Base-by-base conservation (phyloP, 2,329 filamentous ascomycete genomes). In the Trichoderma citrinoviride region DNA sequence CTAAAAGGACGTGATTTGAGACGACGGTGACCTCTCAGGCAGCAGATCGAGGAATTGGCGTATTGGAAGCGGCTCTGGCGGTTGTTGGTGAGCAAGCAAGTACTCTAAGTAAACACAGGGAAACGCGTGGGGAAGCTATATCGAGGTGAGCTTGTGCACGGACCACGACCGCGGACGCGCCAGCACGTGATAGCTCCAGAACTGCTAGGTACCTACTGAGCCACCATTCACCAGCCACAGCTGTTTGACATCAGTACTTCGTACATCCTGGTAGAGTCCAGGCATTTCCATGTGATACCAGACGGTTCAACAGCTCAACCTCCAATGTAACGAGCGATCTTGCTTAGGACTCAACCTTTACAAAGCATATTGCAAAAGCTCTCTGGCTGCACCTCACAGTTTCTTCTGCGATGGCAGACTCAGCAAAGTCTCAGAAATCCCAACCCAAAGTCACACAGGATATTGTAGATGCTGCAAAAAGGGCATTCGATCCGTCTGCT, bases 401-500 rank as follows among this genome's bases (percentile, higher is more conserved):
- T 6, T 10, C 33, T 15, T 7, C 8, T 44, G 65, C 46, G 23
- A 77, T 77, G 76, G 65, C 72, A 21, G 71, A 72, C 49, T 68
- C 72, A 23, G 68, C 71, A 1, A 63, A 67, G 37, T 61, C 68
- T 17, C 19, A 66, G 27, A 62, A 61, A 14, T 40, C 70, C 6
- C 69, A 72, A 44, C 68, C 74, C 4, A 77, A 75, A 21, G 67
- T 79, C 37, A 69, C 75, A 23, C 73, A 78, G 37, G 66, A 71
- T 0, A 71, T 79, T 43, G 71, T 80, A 40, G 74, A 79, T 46
- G 72, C 77, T 15, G 83, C 80, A 5, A 80, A 76, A 29, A 80
- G 78, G 47, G 84, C 84, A 1, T 86, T 83, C 65, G 75, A 81
- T 57, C 83, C 84, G 2, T 75, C 73, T 4, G 68, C 71, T 12